Base-by-base conservation (phyloP, 2,329 filamentous ascomycete genomes). In the Microcyclospora pomicola region DNA sequence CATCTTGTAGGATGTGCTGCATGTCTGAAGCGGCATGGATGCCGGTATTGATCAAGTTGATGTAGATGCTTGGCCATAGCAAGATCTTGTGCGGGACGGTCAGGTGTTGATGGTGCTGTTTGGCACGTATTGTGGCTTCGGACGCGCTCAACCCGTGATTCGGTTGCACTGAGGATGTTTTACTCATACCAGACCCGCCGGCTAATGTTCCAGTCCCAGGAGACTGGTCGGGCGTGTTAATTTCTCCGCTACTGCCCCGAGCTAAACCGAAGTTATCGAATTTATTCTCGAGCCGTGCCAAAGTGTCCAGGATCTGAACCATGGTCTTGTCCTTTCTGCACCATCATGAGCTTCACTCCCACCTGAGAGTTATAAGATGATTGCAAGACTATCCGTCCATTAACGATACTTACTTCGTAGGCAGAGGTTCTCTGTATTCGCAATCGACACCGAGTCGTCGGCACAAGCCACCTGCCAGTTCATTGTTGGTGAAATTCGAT, bases 321-420 rank as follows among this genome's bases (percentile, higher is more conserved):
- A 77, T 60, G 2, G 72, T 77, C 55, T 72, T 75, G 52, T 77
- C 73, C 57, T 77, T 77, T 52, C 72, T 76, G 49, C 27, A 30
- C 31, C 27, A 16, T 14, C 32, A 15, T n/a, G 19, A 24, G 19
- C 19, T 24, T 24, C 19, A 24, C 19, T 24, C 19, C 19, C 19
- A 24, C 19, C 19, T 24, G 19, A 24, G 19, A 24, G 5, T 31
- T n/a, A 31, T n/a, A n/a, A 31, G 30, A 31, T 31, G 14, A 31
- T 31, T 15, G 12, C 12, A 31, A n/a, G 12, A 31, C 9, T 27
- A 7, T 12, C 5, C 15, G 15, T 16, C 15, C 24, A 29, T n/a
- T 7, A 34, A 27, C 11, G 31, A 35, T 15, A 65, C 71, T 60
- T 65, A 76, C 73, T 77, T 78, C 37, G 74, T 78, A 28, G 73